Conservation (phyloP, 2,329 filamentous ascomycete species). For the Aspergillus bombycis region DNA sequence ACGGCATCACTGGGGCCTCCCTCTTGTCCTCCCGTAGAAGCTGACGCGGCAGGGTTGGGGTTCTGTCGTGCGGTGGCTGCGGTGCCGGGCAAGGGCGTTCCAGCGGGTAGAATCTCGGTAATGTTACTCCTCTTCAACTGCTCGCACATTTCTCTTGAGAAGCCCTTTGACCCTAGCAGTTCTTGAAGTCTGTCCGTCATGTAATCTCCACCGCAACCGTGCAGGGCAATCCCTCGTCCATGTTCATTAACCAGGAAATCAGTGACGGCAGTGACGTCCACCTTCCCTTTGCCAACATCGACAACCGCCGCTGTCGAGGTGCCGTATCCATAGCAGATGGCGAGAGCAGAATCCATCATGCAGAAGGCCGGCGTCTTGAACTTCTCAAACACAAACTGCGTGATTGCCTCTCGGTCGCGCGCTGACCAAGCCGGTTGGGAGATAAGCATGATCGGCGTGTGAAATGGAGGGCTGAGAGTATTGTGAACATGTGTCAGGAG, state of each 20-base stretch:
- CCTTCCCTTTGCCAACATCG: slow-evolving; percentile 89
- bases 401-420: slow-evolving; percentile 82
- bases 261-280: slow-evolving; percentile 86
- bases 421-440: slow-evolving; percentile 88
- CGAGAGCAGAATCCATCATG: slow-evolving; percentile 84
- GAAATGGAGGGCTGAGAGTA: slow-evolving; percentile 85
- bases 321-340: slow-evolving; percentile 80
- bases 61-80: slow-evolving; percentile 45
- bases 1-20: slow-evolving; percentile 43
- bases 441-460: slow-evolving; percentile 91
- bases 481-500: slow-evolving; percentile 91
- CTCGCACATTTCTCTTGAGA: slow-evolving; percentile 66
- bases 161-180: slow-evolving; percentile 63
- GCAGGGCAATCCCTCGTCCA: slow-evolving; percentile 62
- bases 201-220: slow-evolving; percentile 79
- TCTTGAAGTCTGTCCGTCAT: slow-evolving; percentile 76
- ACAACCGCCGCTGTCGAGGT: slow-evolving; percentile 80
- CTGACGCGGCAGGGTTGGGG: slow-evolving; percentile 58
- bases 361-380: slow-evolving; percentile 92
- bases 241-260: slow-evolving; percentile 77
- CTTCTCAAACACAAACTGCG: slow-evolving; percentile 95
- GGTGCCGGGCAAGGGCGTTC: slow-evolving; percentile 57
- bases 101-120: slow-evolving; percentile 62
- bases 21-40: slow-evolving; percentile 57
- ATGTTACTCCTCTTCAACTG: slow-evolving; percentile 67